Base-by-base conservation (phyloP, 768 basidiomycete genomes). In the Gelatoporia subvermispora region DNA sequence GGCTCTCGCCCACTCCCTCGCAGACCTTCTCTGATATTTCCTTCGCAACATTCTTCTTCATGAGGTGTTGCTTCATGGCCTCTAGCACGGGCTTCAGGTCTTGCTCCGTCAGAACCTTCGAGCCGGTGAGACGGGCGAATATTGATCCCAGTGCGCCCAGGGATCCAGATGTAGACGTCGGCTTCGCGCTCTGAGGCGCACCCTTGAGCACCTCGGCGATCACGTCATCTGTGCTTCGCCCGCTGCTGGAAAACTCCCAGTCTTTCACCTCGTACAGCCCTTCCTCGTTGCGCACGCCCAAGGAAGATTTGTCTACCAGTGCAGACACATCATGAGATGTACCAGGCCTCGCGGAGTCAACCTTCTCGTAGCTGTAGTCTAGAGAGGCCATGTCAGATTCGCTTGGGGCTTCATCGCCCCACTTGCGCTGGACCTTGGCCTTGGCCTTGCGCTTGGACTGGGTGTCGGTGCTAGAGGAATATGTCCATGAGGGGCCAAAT, bases 1-100 rank as follows among this genome's bases (percentile, higher is more conserved):
- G 75, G 37, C 79, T 81, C 60, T 91, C 83, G 1, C 91, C 92
- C n/a, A 99, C 93, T 5, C 88, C 82, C 63, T 95, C 93, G 60
- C 93, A 95, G 10, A 99, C 81, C 65, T 93, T 92, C 52, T 94
- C 92, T 11, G 94, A 77, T 53, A 98, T 97, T 50, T 94, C 93
- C 66, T 82, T 89, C 3, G 96, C 96, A 4, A 99, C 96, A 60
- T 99, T 99, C 75, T 98, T 98, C 70, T 87, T 83, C 93, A 97
- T 97, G 39, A 99, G 74, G 67, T 97, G 95, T 52, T 94, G 91
- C 65, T 95, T 93, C 93, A 98, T 98, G 16, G 83, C 89, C 43
- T 86, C 86, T 39, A 98, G 64, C 1, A 95, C 88, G 8, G 95
- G 95, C 56, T 80, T 79, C 46, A 98, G 66, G 64, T 98, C 95